Evolutionary conservation across 208 protist species (phyloP).

Genomic region (Trypanosoma grayi): DNA sequence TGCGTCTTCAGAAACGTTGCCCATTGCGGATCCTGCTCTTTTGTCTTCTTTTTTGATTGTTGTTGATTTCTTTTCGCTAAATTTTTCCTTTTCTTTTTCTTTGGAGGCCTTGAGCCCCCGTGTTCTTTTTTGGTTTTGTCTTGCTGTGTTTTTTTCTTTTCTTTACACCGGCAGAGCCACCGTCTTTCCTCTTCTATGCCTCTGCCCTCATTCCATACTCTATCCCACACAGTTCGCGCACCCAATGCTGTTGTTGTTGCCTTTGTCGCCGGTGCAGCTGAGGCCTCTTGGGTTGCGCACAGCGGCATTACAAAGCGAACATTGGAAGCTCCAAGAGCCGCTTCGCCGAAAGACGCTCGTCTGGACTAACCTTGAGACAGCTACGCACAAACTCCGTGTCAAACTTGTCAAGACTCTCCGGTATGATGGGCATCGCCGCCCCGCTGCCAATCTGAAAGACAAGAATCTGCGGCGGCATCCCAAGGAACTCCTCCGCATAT

Average conservation of each 20-base stretch:
- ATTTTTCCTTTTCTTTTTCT: conserved; percentile 8
- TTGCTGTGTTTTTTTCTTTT: neutral
- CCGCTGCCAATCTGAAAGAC: conserved; percentile 82
- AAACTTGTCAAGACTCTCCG: conserved; percentile 53
- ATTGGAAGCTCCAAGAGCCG: conserved; percentile 68
- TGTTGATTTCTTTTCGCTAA: neutral
- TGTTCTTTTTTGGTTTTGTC: neutral
- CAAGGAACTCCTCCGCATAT: conserved; percentile 59
- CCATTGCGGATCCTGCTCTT: too few relatives aligned
- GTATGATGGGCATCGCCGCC: conserved; percentile 57
- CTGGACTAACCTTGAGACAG: conserved; percentile 57
- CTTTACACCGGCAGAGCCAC: neutral
- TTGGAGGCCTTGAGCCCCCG: neutral
- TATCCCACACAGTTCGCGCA: too few relatives aligned
- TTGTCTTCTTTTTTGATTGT: neutral
- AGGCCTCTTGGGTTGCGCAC: too few relatives aligned
- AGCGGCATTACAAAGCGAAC: conserved; percentile 29
- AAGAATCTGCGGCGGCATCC: conserved; percentile 44
- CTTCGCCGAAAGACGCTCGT: conserved; percentile 48
- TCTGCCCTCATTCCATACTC: neutral
- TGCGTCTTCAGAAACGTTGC: too few relatives aligned
- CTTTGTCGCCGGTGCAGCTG: too few relatives aligned
- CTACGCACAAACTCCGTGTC: conserved; percentile 58
- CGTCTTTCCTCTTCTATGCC: neutral
- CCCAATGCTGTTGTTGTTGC: too few relatives aligned